Conservation (phyloP, 768 basidiomycete genomes). For the Mycena vitilis region DNA sequence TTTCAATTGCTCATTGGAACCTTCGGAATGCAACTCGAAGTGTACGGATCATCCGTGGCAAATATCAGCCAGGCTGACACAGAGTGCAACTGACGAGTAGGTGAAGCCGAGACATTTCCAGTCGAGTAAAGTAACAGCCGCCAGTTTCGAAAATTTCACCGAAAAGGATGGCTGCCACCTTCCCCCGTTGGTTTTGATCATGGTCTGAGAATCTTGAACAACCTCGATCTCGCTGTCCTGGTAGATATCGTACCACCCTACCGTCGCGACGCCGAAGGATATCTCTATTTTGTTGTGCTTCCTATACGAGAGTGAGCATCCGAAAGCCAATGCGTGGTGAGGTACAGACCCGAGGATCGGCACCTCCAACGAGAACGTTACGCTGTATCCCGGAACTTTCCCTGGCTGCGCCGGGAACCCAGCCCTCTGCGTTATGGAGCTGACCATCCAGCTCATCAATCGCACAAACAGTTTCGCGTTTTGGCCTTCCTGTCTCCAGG, state of each 20-base stretch:
- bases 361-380: neutral
- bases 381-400: neutral
- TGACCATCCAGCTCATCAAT: neutral
- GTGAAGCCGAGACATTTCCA: no score
- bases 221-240: neutral
- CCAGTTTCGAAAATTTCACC: no score
- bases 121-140: no score
- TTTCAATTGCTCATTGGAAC: no score
- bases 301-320: neutral
- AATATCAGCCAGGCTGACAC: no score
- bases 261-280: neutral
- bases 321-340: neutral
- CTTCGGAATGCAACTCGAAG: no score
- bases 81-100: no score
- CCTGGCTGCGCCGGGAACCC: neutral
- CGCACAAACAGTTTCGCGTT: neutral
- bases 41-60: no score
- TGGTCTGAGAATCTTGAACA: no score
- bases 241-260: constrained; percentile 10
- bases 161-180: no score
- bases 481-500: neutral
- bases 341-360: neutral
- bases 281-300: neutral
- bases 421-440: neutral
- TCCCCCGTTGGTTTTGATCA: no score